Evolutionary conservation across 2,329 filamentous ascomycete genomes (phyloP).

Genomic region (Aspergillus neoniger): DNA sequence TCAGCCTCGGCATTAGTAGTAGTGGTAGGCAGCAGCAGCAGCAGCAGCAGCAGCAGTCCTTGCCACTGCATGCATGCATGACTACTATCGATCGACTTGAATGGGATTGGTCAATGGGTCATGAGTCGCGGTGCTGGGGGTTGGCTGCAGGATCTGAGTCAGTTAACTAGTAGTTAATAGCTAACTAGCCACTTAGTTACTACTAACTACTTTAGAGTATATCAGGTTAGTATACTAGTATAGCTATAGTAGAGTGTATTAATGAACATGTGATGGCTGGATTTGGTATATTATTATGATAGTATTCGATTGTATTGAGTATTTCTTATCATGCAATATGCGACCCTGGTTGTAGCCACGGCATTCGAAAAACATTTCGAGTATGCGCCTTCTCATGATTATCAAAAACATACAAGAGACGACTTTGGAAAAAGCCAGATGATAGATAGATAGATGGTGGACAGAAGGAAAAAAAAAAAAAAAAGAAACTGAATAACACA

Average conservation of each 20-base stretch:
- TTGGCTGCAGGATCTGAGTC: not conserved
- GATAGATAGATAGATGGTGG: not conserved
- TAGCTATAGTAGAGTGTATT: too few species aligned
- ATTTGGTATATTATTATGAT: too few species aligned
- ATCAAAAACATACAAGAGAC: not conserved
- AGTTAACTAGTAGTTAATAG: not conserved
- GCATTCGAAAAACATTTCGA: not conserved
- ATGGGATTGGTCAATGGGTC: too few species aligned
- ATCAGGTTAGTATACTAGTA: too few species aligned
- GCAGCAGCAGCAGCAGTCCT: too few species aligned
- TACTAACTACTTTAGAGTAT: not conserved
- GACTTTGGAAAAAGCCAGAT: not conserved
- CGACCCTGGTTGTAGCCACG: not conserved
- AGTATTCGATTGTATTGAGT: too few species aligned
- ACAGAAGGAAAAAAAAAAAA: not conserved
- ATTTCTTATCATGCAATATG: not conserved
- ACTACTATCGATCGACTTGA: too few species aligned
- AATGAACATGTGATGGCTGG: too few species aligned
- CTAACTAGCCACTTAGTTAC: not conserved
- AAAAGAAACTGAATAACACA: not conserved
- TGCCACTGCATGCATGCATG: too few species aligned
- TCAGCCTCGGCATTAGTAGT: too few species aligned
- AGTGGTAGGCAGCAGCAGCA: too few species aligned
- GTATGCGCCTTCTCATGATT: not conserved
- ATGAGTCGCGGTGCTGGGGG: not conserved